Base-by-base conservation (phyloP, 2,329 filamentous ascomycete genomes). In the Trichothecium sympodiale region DNA sequence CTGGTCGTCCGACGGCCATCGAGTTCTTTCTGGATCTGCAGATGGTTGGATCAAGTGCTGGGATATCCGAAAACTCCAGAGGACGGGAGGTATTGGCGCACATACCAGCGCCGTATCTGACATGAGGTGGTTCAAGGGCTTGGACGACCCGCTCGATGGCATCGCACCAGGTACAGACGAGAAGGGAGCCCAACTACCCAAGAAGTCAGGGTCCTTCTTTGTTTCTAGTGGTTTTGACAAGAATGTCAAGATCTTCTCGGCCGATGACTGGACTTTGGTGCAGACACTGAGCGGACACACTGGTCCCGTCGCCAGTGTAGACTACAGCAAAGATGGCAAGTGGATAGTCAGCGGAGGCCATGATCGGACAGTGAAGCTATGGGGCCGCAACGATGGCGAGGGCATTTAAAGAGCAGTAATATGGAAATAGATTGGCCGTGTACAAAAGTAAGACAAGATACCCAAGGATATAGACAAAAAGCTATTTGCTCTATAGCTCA, bases 21-120 rank as follows among this genome's bases (percentile, higher is more conserved):
- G 91, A n/a, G 76, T 96, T 8, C 66, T 96, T n/a, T 87, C 87
- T 0, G 88, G 87, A 2, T 93, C 87, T 12, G 86, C 80, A 3
- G 91, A 98, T 53, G 89, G 89, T 14, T 96, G 91, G 74, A 79
- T 94, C 51, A 96, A 95, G 59, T 95, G 89, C 60, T 98, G 91
- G 91, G 91, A 98, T 53, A 71, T 98, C 35, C 78, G 91, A 31
- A 89, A 91, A 49, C 88, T 96, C 33, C 75, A 83, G 47, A 79
- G 80, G 43, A 80, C 76, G 0, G 89, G 85, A 10, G 84, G 83
- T 14, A 82, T 98, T 32, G 91, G 89, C 33, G 89, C 91, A 6
- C 91, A 98, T 56, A 81, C 77, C 34, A 89, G 86, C 44, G 83
- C 91, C 25, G 88, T 98, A 7, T 91, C 87, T 1, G 91, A 98